Evolutionary conservation across 2,329 filamentous ascomycete species (phyloP).

Genomic region (Diaporthe ilicicola): DNA sequence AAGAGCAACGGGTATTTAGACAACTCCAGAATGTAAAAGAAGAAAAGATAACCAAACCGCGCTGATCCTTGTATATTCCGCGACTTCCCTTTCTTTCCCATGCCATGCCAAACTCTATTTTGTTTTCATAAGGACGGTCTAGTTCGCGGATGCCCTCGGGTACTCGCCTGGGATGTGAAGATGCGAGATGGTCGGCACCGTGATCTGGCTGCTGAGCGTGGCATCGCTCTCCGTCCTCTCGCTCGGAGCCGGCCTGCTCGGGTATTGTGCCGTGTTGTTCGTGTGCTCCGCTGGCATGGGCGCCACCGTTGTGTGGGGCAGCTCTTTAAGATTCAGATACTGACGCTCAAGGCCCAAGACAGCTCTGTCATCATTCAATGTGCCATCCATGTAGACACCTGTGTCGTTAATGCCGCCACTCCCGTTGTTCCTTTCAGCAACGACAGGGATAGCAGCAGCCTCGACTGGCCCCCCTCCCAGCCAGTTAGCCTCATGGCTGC

Average conservation of each 20-base stretch:
- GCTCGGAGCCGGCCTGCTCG: slow-evolving; percentile 21
- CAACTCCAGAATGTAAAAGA: slow-evolving; percentile 23
- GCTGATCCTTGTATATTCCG: neutral
- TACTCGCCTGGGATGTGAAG: slow-evolving; percentile 76
- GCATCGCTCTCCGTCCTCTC: slow-evolving; percentile 31
- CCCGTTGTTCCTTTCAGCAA: neutral
- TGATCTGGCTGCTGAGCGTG: slow-evolving; percentile 31
- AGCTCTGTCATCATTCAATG: neutral
- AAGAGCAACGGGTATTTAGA: slow-evolving; percentile 24
- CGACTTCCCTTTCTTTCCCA: neutral
- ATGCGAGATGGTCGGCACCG: slow-evolving; percentile 65
- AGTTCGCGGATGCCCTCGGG: slow-evolving; percentile 49
- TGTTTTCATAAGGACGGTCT: neutral
- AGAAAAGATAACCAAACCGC: neutral
- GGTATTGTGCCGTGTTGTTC: neutral
- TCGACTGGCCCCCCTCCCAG: neutral
- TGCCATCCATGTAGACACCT: slow-evolving; percentile 16
- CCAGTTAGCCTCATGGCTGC: slow-evolving; percentile 13
- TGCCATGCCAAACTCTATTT: neutral
- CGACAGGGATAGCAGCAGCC: slow-evolving; percentile 8
- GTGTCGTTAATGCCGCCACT: neutral
- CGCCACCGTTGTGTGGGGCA: slow-evolving; percentile 5
- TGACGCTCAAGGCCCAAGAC: neutral
- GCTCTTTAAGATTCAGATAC: neutral
- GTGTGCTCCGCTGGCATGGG: neutral